Evolutionary conservation across 2,329 filamentous ascomycete genomes (phyloP), one percentile per base, ranked within the genome.

Genomic region (Cercospora zeina): DNA sequence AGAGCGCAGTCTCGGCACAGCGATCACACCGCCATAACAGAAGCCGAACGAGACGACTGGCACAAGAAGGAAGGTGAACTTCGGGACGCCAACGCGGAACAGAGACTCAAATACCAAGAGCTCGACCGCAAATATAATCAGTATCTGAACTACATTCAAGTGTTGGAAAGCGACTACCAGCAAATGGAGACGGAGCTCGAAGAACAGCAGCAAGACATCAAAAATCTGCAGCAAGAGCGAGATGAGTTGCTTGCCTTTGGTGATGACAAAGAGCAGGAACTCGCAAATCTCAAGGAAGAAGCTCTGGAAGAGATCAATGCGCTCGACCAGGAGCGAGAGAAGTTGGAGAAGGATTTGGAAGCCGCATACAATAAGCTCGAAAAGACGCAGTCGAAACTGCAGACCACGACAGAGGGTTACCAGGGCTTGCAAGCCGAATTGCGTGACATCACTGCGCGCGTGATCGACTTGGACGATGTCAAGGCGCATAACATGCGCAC

Each of bases 391-490:
- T 88, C 89, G 63, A 85, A 85, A 49, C 78, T 96, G 13, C 85
- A 86, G 64, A 89, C 90, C 66, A 86, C 89, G 57, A 87, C 87
- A 11, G 93, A 97, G 72, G 96, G 95, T 73, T 93, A 97, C 75
- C 87, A 89, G 67, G 90, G 91, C n/a, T 79, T 99, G 58, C 93
- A 97, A 73, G 87, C 89, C 62, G 95, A 97, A 80, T 95, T 99
- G 88, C 89, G 93, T 66, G 89, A 88, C 69, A 89, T 97, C 77
- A 96, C 90, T 70, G 91, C 96, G 69, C 89, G 89, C 21, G 83
- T 97, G 5, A 84, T 97, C 33, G 84, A 90, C 49, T 83, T 99
- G 0, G 95, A 97, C 74, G 93, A 97, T 74, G 92, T 96, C 69
- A 89, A 93, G 58, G 87, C 90, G 66, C 86, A 85, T 70, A 95